Base-by-base conservation (phyloP, 352 stramenopile genomes). In the Phytopythium aichiense region DNA sequence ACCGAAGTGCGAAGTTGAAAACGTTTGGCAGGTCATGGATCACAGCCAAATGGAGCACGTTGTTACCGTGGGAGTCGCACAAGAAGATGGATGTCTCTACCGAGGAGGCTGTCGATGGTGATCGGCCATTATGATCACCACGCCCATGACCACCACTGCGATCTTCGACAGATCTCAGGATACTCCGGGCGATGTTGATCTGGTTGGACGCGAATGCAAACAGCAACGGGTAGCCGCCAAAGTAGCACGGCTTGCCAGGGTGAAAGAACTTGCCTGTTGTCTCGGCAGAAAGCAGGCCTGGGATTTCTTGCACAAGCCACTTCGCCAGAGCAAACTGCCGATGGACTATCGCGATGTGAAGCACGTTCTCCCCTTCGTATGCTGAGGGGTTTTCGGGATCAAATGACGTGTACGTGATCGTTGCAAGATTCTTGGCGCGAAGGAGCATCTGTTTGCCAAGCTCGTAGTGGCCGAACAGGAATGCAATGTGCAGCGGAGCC, bases 301-400 rank as follows among this genome's bases (percentile, higher is more conserved):
- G 81, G 2, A 67, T 65, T 16, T 78, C 30, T 0, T 61, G 42
- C 11, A 88, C 56, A 0, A 88, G 65, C 73, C 77, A 87, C 7
- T 62, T 54, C 20, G 74, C 72, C 0, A 88, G 67, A 7, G 63
- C 60, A 6, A 58, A 50, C 31, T 79, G 58, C 18, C 79, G 71
- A 30, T 85, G 77, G 11, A 91, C 72, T 56, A 91, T 88, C 16
- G 77, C 77, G 37, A 88, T 83, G 61, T 91, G 81, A 20, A 88
- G 69, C 25, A 87, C 68, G 57, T 87, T 88, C 52, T 88, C 81
- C 4, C 79, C 79, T 28, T 84, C 74, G 61, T 88, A 91, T 2
- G 72, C 73, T 3, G 72, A 85, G 33, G 69, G 69, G 45, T 76
- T 68, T 16, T 65, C 50, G 0, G 30, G 30, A 37, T 81, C 59